Base-by-base conservation (phyloP, 176 grass and related monocot genomes). In the Phoenix dactylifera region DNA sequence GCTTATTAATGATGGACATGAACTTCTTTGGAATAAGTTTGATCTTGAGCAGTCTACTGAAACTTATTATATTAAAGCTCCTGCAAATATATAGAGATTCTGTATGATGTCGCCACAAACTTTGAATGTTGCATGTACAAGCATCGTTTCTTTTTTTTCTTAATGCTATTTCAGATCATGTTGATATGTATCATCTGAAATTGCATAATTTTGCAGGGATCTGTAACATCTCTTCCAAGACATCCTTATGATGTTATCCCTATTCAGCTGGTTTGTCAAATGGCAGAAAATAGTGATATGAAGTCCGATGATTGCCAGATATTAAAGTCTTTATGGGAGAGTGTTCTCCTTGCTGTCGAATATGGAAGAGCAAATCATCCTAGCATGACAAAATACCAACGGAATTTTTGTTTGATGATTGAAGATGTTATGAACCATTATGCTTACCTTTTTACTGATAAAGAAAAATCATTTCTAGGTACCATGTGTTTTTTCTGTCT, bases 391-490 rank as follows among this genome's bases (percentile, higher is more conserved):
- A 91, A 75, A 80, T 97, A 91, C 18, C 84, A 88, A 57, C 66
- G 15, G 66, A 88, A 83, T 79, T 97, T 97, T 72, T 76, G 56
- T 76, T 77, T 80, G 58, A 82, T 91, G 78, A 77, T 88, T 63
- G 49, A 70, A 48, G 87, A 91, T 72, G 92, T 97, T 72, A 85
- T 97, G 73, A 73, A 54, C 32, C 74, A 83, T 80, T 78, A 96
- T 72, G 7, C 62, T 63, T 73, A 88, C 64, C 78, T 90, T 66
- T 88, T 90, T 50, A 96, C 58, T 49, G 62, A 61, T 15, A 26
- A 79, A 5, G 92, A 96, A 72, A 85, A 79, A n/a, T 78, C 72
- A 29, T 78, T 90, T 85, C 57, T 88, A 96, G 92, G 87, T 90
- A 65, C 49, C 6, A 63, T 48, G 26, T 76, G 20, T 28, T 50